Conservation (phyloP, 177 flowering plant species). For the Vitis hybrid region DNA sequence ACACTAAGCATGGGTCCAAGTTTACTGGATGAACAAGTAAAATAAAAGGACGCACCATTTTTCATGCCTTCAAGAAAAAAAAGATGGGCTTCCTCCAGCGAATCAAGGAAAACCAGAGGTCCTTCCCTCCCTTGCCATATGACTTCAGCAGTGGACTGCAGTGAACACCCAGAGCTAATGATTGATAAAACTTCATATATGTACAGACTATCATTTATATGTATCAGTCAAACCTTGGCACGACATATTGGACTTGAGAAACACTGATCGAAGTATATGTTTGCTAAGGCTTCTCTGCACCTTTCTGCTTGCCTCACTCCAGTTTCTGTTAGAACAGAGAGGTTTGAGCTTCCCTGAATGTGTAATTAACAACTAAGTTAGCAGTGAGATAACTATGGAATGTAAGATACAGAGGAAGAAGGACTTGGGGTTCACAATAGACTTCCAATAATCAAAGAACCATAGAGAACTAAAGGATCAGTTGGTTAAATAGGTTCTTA, state of each 20-base stretch:
- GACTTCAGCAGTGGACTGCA: slow-evolving; percentile 73
- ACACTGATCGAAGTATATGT: slow-evolving; percentile 58
- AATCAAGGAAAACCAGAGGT: slow-evolving; percentile 68
- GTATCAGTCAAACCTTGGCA: slow-evolving; percentile 52
- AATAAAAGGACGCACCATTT: slow-evolving; percentile 54
- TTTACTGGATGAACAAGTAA: neutral
- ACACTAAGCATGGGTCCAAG: too few species aligned
- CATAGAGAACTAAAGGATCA: too few species aligned
- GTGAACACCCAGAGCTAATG: slow-evolving; percentile 11
- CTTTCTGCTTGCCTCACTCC: slow-evolving; percentile 67
- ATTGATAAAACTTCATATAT: neutral
- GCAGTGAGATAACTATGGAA: neutral
- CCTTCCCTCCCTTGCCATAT: slow-evolving; percentile 65
- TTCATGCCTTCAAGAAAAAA: slow-evolving; percentile 76
- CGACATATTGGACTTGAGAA: slow-evolving; percentile 82
- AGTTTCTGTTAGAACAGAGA: slow-evolving; percentile 61
- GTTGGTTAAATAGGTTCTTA: neutral
- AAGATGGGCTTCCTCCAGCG: slow-evolving; percentile 73
- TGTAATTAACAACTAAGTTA: slow-evolving; percentile 7
- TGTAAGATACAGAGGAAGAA: neutral
- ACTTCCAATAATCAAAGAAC: neutral
- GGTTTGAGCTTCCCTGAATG: slow-evolving; percentile 73
- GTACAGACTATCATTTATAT: neutral
- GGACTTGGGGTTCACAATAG: neutral
- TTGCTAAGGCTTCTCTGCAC: slow-evolving; percentile 53